These are phyloP conservation scores for Ustulina deusta DNA, from an alignment of 2,329 filamentous ascomycete genomes.

Conservation along the genomic window DNA sequence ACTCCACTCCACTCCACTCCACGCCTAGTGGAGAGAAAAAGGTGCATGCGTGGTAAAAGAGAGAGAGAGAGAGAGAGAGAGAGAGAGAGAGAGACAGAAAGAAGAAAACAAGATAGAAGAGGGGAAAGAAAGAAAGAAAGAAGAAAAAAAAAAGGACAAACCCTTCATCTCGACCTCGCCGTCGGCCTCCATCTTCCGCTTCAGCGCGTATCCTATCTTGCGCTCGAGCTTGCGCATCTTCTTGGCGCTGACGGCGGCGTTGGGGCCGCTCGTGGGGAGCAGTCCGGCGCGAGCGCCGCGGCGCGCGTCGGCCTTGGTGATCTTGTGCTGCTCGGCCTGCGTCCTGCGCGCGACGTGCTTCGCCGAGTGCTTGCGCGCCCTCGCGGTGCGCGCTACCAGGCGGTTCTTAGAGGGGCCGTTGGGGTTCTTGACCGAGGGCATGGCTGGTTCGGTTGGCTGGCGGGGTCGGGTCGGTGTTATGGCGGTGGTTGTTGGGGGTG, in stretches of 20 bases:
- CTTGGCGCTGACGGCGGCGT: constrained; percentile 64
- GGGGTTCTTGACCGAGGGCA: constrained; percentile 70
- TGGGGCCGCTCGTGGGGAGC: constrained; percentile 67
- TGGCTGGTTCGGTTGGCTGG: constrained; percentile 49
- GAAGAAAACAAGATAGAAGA: neutral
- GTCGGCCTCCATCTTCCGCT: constrained; percentile 51
- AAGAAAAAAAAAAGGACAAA: constrained; percentile 23
- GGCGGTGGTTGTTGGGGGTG: neutral
- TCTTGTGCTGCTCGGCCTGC: constrained; percentile 37
- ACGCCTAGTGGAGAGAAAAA: neutral
- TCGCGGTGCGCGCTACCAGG: constrained; percentile 60
- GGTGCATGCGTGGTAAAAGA: no score
- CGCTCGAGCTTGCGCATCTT: constrained; percentile 68
- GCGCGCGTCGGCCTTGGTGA: constrained; percentile 49
- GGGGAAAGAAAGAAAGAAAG: neutral
- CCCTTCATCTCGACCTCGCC: constrained; percentile 53
- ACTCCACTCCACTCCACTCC: neutral
- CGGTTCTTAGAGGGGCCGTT: constrained; percentile 68
- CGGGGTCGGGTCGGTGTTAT: neutral
- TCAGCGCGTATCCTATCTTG: constrained; percentile 64
- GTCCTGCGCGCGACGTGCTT: constrained; percentile 55
- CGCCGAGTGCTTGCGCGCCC: constrained; percentile 53
- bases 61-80: neutral
- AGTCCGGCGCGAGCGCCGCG: constrained; percentile 66
- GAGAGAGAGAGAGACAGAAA: neutral